Evolutionary conservation across 306 rosid species (phyloP).

Genomic region (Vigna radiata): DNA sequence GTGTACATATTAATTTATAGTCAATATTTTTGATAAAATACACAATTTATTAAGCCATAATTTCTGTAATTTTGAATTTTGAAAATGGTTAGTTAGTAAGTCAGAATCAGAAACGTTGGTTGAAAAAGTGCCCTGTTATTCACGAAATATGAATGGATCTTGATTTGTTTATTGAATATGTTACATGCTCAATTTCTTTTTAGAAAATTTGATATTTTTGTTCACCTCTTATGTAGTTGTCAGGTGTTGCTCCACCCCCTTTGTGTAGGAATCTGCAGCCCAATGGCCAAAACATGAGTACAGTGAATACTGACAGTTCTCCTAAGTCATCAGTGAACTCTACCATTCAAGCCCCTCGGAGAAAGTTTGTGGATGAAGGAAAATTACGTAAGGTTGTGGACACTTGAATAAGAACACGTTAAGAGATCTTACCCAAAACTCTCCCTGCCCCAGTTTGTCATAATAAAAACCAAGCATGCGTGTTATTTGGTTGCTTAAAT

Average conservation of each 20-base stretch:
- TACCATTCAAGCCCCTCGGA: constrained; percentile 90
- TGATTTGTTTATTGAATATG: constrained; percentile 18
- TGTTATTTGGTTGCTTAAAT: constrained; percentile 14
- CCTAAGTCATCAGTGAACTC: constrained; percentile 86
- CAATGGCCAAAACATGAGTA: constrained; percentile 70
- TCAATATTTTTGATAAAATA: constrained; percentile 22
- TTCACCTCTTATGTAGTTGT: constrained; percentile 69
- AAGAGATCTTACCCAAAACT: constrained; percentile 19
- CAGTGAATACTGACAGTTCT: constrained; percentile 69
- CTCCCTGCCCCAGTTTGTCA: not conserved
- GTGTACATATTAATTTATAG: constrained; percentile 15
- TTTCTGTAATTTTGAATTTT: constrained; percentile 35
- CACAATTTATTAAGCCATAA: constrained; percentile 14
- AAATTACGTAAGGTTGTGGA: constrained; percentile 83
- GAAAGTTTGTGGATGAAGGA: constrained; percentile 98
- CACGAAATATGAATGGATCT: not conserved
- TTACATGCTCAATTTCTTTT: constrained; percentile 26
- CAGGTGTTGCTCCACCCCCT: constrained; percentile 90
- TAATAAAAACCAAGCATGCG: constrained; percentile 16
- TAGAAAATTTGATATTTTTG: constrained; percentile 38
- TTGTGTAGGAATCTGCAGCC: constrained; percentile 76
- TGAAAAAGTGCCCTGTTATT: constrained; percentile 6
- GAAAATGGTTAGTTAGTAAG: constrained; percentile 13
- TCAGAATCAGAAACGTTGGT: not conserved
- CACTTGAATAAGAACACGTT: not conserved